Evolutionary conservation across 495 filamentous ascomycete genomes (phyloP).

Genomic region (Hypoxylon lienhwacheense): DNA sequence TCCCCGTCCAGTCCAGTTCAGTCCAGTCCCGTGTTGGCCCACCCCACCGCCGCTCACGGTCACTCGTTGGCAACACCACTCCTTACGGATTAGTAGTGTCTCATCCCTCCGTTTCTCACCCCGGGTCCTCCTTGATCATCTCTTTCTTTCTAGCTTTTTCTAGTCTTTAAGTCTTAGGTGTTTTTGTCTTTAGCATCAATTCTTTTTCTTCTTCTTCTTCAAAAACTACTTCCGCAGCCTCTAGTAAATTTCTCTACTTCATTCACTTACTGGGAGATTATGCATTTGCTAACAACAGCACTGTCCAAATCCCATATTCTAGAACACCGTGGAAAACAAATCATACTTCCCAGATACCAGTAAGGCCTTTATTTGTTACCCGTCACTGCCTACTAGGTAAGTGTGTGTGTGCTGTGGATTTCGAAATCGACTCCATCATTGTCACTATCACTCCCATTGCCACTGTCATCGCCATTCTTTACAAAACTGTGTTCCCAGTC

Average conservation of each 20-base stretch:
- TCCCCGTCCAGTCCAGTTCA: neutral
- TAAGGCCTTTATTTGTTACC: neutral
- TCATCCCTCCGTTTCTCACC: neutral
- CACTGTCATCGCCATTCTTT: neutral
- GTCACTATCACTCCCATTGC: neutral
- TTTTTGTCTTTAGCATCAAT: too few relatives aligned
- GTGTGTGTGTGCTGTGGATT: too few relatives aligned
- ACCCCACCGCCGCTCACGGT: slow-evolving; percentile 6
- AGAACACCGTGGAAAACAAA: slow-evolving; percentile 2
- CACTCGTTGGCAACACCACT: too few relatives aligned
- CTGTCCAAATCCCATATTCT: slow-evolving; percentile 7
- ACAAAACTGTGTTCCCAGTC: neutral
- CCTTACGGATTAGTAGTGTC: neutral
- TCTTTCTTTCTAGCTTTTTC: neutral
- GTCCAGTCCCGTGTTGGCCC: slow-evolving; percentile 1
- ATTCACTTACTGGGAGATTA: slow-evolving; percentile 11
- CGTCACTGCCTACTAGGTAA: too few relatives aligned
- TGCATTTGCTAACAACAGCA: neutral
- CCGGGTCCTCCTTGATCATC: too few relatives aligned
- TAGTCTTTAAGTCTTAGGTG: too few relatives aligned
- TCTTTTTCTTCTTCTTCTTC: too few relatives aligned
- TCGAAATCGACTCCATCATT: neutral
- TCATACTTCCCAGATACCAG: neutral
- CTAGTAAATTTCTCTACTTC: neutral
- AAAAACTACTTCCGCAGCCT: too few relatives aligned